These are phyloP conservation scores for Penicillium angulare DNA, from an alignment of 495 filamentous ascomycete genomes.

Conservation along the genomic window DNA sequence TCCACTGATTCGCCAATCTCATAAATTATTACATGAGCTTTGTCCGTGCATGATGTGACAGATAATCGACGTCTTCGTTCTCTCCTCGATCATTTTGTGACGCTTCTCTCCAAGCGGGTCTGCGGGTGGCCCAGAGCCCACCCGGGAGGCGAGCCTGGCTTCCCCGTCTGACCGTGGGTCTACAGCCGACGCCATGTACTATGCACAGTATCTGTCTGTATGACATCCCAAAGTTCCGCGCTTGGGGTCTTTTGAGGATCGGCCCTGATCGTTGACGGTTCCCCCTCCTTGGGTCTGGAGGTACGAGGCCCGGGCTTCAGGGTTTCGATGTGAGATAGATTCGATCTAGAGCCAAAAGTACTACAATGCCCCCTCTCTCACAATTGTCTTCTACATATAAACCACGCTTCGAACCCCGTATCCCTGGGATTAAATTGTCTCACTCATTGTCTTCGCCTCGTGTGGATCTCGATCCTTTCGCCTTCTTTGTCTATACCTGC, in stretches of 20 bases:
- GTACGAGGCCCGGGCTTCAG: slow-evolving; percentile 3
- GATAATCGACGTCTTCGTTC: slow-evolving; percentile 19
- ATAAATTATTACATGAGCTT: slow-evolving; percentile 6
- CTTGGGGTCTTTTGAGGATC: slow-evolving; percentile 24
- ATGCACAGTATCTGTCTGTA: slow-evolving; percentile 33
- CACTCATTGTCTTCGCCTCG: slow-evolving; percentile 24
- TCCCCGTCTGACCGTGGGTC: slow-evolving; percentile 29
- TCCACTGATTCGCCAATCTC: slow-evolving; percentile 36
- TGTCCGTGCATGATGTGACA: slow-evolving; percentile 42
- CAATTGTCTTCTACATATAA: slow-evolving; percentile 26
- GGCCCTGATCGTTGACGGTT: slow-evolving; percentile 23
- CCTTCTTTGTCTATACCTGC: slow-evolving; percentile 24
- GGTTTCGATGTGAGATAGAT: slow-evolving; percentile 8
- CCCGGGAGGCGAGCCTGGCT: slow-evolving; percentile 19
- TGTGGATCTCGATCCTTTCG: slow-evolving; percentile 19
- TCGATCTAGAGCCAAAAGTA: slow-evolving; percentile 14
- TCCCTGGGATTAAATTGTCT: slow-evolving; percentile 13
- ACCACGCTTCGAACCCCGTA: slow-evolving; percentile 25
- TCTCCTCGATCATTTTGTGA: slow-evolving; percentile 3
- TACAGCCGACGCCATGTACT: slow-evolving; percentile 11
- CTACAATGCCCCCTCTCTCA: slow-evolving; percentile 6
- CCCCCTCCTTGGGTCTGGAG: slow-evolving; percentile 18
- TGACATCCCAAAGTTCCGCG: slow-evolving; percentile 33
- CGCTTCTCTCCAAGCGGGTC: slow-evolving; percentile 10
- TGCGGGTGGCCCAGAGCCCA: slow-evolving; percentile 9